phyloP scores from a whole-genome alignment of 805 yeast species.

The Saturnispora saitoi region DNA sequence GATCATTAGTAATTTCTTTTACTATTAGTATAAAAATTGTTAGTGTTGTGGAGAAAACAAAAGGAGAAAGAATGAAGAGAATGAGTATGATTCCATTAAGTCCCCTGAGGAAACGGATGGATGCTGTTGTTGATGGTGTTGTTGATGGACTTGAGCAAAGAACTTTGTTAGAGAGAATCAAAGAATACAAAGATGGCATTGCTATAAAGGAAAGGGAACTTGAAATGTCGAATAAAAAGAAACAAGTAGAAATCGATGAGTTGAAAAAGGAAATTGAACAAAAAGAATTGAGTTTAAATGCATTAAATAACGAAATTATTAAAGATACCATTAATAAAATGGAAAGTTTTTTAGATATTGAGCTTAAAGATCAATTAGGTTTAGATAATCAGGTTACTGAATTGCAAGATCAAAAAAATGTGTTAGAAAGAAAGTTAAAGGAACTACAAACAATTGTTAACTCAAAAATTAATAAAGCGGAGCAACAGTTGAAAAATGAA shows the following conservation, averaged over 20 bases:
- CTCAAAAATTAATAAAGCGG: neutral
- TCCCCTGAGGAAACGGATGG: slow-evolving; percentile 1
- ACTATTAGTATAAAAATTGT: neutral
- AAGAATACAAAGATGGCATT: slow-evolving; percentile 4
- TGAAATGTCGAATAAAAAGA: neutral
- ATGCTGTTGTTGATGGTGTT: slow-evolving; percentile 1
- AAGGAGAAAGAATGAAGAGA: neutral
- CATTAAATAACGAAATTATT: neutral
- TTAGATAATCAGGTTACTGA: neutral
- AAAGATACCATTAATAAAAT: neutral
- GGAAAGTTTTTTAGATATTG: neutral
- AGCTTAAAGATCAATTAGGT: neutral
- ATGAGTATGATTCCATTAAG: slow-evolving; percentile 2
- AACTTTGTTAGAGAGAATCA: neutral
- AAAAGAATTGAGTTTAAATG: neutral
- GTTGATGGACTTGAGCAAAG: slow-evolving; percentile 4
- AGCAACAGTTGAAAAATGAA: neutral
- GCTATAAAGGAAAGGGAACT: slow-evolving; percentile 3
- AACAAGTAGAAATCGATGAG: neutral
- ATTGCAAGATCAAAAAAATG: neutral
- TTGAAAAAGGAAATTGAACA: neutral
- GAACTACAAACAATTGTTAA: neutral
- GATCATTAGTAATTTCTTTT: neutral
- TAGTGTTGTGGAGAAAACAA: neutral
- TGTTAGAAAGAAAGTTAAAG: neutral